Evolutionary conservation across 2,329 filamentous ascomycete species (phyloP), one percentile per base, ranked within the genome.

Genomic region (Dendrostoma leiphaemia): DNA sequence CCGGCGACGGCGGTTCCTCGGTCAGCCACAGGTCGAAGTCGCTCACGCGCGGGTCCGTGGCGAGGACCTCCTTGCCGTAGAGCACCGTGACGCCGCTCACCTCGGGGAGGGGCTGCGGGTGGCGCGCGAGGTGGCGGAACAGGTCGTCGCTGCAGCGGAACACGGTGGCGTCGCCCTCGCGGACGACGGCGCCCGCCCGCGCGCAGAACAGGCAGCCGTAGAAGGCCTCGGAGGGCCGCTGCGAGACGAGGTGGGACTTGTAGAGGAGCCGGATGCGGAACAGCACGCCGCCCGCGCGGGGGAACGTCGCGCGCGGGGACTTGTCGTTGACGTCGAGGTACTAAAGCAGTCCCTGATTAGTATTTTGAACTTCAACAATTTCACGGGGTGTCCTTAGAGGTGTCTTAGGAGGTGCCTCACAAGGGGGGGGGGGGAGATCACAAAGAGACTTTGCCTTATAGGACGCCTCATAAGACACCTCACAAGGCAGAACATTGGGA

Each of bases 241-340:
- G 61, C 12, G 64, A 65, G n/a, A 63, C 52, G 3, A 76, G 56
- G 51, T 76, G 74, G 13, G 70, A 74, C 51, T 76, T 76, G 62
- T 71, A 74, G 10, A 75, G 65, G 24, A 76, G 67, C 0, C 73
- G 69, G 13, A 72, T 63, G 5, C 73, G 72, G 60, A 72, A 75
- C 1, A 65, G 61, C 4, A 72, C 63, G 3, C 70, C 71, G 0
- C 35, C 43, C 6, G 26, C 34, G 10, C 53, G 49, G 2, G 44
- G 53, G 31, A 56, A 52, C 3, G 53, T 56, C 5, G 53, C 53
- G 8, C 48, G 43, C 7, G 53, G 44, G 15, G 44, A n/a, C 15
- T 45, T 38, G 15, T 53, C 40, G 26, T 45, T 46, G 29, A 54
- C 51, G 32, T 57, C 53, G n/a, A 59, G 41, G 31, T 56, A n/a